phyloP scores from a whole-genome alignment of 208 protist species.

The Acanthamoeba triangularis region DNA sequence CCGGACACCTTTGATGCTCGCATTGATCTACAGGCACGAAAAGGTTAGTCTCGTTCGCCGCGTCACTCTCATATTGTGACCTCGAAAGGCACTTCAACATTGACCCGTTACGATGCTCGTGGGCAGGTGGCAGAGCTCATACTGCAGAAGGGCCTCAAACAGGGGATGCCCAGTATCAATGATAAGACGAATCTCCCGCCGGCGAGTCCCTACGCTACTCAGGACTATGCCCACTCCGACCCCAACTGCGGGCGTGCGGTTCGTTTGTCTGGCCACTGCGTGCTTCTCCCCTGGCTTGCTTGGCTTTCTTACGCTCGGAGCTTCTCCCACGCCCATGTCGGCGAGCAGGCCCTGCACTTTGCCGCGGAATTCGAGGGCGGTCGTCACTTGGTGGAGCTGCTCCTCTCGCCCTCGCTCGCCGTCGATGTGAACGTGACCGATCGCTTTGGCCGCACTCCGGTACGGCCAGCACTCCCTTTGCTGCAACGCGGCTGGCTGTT shows the following conservation, averaged over 20 bases:
- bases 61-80: background rate
- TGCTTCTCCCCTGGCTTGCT: no score
- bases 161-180: conserved; percentile 11
- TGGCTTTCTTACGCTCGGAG: background rate
- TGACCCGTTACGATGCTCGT: no score
- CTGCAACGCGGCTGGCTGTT: background rate
- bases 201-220: background rate
- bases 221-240: no score
- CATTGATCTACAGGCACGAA: background rate
- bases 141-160: conserved; percentile 14
- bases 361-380: background rate
- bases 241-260: background rate
- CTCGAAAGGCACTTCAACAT: background rate
- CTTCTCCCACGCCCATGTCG: background rate
- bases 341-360: background rate
- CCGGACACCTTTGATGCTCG: background rate
- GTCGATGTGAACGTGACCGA: conserved; percentile 17
- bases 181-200: background rate
- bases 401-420: background rate
- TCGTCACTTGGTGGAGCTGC: background rate
- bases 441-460: background rate
- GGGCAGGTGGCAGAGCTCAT: background rate
- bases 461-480: background rate
- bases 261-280: background rate
- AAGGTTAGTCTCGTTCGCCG: conserved; percentile 18